Evolutionary conservation across 441 rosid genomes (phyloP).

Genomic region (Corymbia citriodora): DNA sequence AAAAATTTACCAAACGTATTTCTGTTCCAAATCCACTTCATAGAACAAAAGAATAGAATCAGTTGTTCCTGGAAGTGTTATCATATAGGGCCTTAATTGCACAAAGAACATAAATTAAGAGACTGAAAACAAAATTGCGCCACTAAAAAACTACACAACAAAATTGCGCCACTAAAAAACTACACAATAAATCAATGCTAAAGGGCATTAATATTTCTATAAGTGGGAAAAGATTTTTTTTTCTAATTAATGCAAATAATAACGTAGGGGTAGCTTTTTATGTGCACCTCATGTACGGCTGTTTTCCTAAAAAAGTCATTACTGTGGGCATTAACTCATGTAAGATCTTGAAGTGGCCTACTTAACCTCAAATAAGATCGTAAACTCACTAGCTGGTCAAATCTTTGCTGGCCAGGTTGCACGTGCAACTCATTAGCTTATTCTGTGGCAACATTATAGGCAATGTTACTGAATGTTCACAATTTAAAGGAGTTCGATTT

Average conservation of each 20-base stretch:
- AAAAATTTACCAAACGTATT: too few species aligned
- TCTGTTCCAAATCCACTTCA: too few species aligned
- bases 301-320: background rate
- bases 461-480: background rate
- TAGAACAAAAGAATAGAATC: too few species aligned
- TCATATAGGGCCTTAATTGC: background rate
- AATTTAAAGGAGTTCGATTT: too few species aligned
- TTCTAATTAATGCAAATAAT: background rate
- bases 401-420: background rate
- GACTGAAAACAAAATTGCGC: background rate
- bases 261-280: background rate
- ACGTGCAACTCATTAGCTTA: background rate
- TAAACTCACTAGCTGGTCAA: background rate
- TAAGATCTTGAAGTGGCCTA: background rate
- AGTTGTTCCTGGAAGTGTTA: too few species aligned
- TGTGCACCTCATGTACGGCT: background rate
- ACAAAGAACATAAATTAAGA: background rate
- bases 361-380: background rate
- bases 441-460: background rate
- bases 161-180: background rate
- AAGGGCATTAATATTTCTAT: background rate
- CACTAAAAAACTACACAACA: background rate
- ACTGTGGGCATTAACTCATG: background rate
- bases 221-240: background rate
- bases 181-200: background rate